These are phyloP conservation scores for Cornus controversa DNA, from an alignment of 148 eudicot species.

Conservation along the genomic window DNA sequence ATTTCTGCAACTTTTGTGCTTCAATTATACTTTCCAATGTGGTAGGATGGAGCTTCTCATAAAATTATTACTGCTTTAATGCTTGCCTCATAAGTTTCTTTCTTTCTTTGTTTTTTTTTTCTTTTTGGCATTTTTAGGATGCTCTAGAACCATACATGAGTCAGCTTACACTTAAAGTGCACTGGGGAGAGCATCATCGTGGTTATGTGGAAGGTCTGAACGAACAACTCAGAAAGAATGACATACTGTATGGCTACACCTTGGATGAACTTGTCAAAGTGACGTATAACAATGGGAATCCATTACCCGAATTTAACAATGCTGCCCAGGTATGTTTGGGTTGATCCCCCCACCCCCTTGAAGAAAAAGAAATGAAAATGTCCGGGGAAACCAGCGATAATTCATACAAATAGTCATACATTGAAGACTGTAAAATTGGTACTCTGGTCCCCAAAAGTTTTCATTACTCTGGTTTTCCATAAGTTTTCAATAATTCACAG, in stretches of 20 bases:
- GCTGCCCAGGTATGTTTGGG: slow-evolving; percentile 76
- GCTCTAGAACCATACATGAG: slow-evolving; percentile 95
- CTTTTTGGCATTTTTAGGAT: slow-evolving; percentile 46
- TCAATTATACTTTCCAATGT: too few species aligned
- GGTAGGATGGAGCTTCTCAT: not conserved
- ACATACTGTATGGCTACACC: slow-evolving; percentile 75
- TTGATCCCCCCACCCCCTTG: too few species aligned
- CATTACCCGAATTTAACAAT: slow-evolving; percentile 75
- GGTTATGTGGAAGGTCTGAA: slow-evolving; percentile 75
- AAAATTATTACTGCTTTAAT: not conserved
- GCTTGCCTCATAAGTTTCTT: not conserved
- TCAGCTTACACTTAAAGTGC: slow-evolving; percentile 63
- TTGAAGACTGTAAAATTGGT: too few species aligned
- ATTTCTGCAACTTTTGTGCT: too few species aligned
- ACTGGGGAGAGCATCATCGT: slow-evolving; percentile 90
- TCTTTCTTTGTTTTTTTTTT: not conserved
- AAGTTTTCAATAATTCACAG: too few species aligned
- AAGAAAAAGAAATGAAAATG: too few species aligned
- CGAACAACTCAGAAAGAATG: slow-evolving; percentile 64
- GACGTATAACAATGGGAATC: slow-evolving; percentile 88
- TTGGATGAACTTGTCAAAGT: slow-evolving; percentile 86
- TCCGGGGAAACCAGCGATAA: too few species aligned
- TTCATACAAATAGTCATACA: too few species aligned
- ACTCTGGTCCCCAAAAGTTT: too few species aligned
- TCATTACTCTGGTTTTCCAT: too few species aligned